Conservation (phyloP, 2,329 filamentous ascomycete genomes). For the Hortaea werneckii region DNA sequence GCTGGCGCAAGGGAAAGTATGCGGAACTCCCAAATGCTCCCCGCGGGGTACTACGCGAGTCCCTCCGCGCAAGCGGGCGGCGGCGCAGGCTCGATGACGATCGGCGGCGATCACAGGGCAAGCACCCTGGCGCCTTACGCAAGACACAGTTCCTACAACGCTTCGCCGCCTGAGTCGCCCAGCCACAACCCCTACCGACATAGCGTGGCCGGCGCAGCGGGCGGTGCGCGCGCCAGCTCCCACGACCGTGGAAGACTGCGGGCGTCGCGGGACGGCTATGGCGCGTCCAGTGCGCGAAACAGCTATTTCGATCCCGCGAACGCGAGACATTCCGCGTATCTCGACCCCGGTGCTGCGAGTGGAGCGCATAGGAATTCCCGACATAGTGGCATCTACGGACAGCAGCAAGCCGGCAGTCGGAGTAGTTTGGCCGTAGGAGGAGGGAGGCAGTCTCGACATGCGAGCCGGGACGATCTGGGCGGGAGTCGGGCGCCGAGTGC, state of each 20-base stretch:
- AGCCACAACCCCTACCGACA: constrained; percentile 7
- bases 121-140: constrained; percentile 20
- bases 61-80: constrained; percentile 43
- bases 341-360: neutral
- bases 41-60: constrained; percentile 82
- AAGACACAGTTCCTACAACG: constrained; percentile 14
- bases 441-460: constrained; percentile 15
- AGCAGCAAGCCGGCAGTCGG: constrained; percentile 20
- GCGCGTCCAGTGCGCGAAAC: constrained; percentile 8
- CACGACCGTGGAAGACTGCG: constrained; percentile 3
- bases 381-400: constrained; percentile 15
- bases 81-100: constrained; percentile 31
- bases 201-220: constrained; percentile 6
- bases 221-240: constrained; percentile 7
- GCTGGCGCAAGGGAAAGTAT: constrained; percentile 28
- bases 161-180: constrained; percentile 20
- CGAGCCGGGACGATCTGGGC: constrained; percentile 44
- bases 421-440: constrained; percentile 24
- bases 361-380: constrained; percentile 4
- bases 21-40: constrained; percentile 71
- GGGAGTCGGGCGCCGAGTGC: constrained; percentile 73
- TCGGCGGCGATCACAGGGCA: constrained; percentile 25
- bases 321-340: neutral
- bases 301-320: constrained; percentile 9
- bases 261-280: constrained; percentile 4